A percentile compares a stretch with the other conserved stretches of the same genome.
phyloP scores from a whole-genome alignment of 768 basidiomycete species.

The Podaxis sp. region DNA sequence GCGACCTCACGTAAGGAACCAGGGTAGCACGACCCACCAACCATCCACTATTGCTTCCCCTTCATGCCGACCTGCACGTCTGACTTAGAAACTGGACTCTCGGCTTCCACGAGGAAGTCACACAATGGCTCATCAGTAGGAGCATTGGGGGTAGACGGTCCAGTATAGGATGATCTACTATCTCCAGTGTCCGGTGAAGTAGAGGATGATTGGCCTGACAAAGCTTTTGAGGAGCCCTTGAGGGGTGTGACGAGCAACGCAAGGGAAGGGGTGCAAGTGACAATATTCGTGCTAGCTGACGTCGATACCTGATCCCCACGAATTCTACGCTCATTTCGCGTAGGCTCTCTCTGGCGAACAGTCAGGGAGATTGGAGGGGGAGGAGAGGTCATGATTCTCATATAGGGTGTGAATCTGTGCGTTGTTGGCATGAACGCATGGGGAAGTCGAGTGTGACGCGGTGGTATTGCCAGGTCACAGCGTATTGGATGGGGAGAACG shows the following conservation, averaged over 20 bases:
- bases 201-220: neutral
- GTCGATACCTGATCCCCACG: neutral
- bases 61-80: too few species aligned
- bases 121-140: neutral
- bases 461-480: neutral
- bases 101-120: too few species aligned
- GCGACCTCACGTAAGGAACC: too few species aligned
- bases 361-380: neutral
- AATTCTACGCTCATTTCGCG: neutral
- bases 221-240: neutral
- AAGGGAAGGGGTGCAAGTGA: neutral
- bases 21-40: too few species aligned
- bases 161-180: neutral
- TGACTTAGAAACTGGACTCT: too few species aligned
- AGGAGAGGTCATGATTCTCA: neutral
- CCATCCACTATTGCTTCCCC: too few species aligned
- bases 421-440: neutral
- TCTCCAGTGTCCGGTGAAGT: neutral
- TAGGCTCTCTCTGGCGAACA: neutral
- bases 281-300: neutral
- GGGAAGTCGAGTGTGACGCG: neutral
- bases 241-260: neutral
- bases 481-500: neutral
- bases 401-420: neutral
- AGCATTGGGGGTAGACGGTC: neutral